Conservation (phyloP, 345 rosid genomes). For the Murraya paniculata region DNA sequence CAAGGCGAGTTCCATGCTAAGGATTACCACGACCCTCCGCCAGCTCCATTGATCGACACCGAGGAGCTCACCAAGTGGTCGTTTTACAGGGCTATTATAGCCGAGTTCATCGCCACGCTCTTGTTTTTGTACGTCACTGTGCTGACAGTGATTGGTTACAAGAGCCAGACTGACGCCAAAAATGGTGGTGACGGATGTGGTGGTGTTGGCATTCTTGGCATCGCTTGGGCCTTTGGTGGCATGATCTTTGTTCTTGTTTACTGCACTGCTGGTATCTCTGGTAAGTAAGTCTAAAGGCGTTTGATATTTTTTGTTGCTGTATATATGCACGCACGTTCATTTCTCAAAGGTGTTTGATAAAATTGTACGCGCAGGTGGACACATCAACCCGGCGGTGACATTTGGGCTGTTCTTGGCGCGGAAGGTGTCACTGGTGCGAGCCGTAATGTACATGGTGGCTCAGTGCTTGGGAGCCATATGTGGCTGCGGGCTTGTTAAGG, state of each 20-base stretch:
- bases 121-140: slow-evolving; percentile 60
- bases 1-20: slow-evolving; percentile 39
- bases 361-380: slow-evolving; percentile 46
- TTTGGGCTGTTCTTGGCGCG: too few species aligned
- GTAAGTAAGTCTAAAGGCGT: slow-evolving; percentile 14
- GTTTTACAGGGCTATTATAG: slow-evolving; percentile 53
- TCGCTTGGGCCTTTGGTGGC: slow-evolving; percentile 76
- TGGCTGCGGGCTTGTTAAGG: slow-evolving; percentile 61
- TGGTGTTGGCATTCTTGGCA: slow-evolving; percentile 66
- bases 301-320: too few species aligned
- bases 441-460: too few species aligned
- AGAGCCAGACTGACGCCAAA: slow-evolving; percentile 29
- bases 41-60: slow-evolving; percentile 47
- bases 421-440: too few species aligned
- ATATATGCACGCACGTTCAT: background rate
- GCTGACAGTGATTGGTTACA: slow-evolving; percentile 66
- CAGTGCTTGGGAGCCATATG: too few species aligned
- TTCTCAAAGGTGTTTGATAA: background rate
- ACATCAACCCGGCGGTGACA: slow-evolving; percentile 24
- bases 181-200: slow-evolving; percentile 33
- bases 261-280: slow-evolving; percentile 76
- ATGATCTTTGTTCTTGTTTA: slow-evolving; percentile 71
- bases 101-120: slow-evolving; percentile 64
- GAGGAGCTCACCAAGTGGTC: slow-evolving; percentile 57
- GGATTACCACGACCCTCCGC: slow-evolving; percentile 65